These are phyloP conservation scores for Castanospermum australe DNA, from an alignment of 306 rosid species.

Conservation along the genomic window DNA sequence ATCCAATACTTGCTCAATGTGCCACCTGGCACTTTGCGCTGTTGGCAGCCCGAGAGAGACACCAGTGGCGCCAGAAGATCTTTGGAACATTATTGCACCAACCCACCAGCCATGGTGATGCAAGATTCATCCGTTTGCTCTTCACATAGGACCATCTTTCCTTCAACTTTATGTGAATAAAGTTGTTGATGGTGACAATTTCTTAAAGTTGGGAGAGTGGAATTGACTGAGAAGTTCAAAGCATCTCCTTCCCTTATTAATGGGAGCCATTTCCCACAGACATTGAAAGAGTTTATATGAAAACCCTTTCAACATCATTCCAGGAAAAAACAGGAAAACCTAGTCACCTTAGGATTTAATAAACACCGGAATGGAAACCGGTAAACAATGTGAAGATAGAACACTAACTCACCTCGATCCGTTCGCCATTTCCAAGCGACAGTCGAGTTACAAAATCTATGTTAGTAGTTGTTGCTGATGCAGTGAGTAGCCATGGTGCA, in stretches of 20 bases:
- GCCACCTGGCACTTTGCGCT: not conserved
- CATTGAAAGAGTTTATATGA: slow-evolving; percentile 5
- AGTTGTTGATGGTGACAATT: not conserved
- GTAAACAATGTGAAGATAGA: not conserved
- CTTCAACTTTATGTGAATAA: not conserved
- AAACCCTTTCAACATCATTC: not conserved
- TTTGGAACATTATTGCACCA: not conserved
- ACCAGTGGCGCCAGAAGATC: not conserved
- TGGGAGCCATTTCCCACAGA: not conserved
- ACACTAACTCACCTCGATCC: not conserved
- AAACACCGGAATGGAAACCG: not conserved
- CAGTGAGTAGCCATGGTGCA: slow-evolving; percentile 27
- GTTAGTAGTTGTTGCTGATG: slow-evolving; percentile 27
- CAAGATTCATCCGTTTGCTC: not conserved
- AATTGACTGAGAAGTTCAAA: slow-evolving; percentile 17
- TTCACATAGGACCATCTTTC: slow-evolving; percentile 25
- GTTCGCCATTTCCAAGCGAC: slow-evolving; percentile 22
- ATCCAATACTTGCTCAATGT: not conserved
- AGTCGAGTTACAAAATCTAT: slow-evolving; percentile 2
- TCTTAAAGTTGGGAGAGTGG: not conserved
- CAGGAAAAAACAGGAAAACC: not conserved
- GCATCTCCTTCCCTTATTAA: slow-evolving; percentile 41
- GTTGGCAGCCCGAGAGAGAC: slow-evolving; percentile 7
- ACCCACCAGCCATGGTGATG: not conserved
- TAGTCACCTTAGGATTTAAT: not conserved